Evolutionary conservation across 2,329 filamentous ascomycete species (phyloP).

Genomic region (Ilyonectria sp.): DNA sequence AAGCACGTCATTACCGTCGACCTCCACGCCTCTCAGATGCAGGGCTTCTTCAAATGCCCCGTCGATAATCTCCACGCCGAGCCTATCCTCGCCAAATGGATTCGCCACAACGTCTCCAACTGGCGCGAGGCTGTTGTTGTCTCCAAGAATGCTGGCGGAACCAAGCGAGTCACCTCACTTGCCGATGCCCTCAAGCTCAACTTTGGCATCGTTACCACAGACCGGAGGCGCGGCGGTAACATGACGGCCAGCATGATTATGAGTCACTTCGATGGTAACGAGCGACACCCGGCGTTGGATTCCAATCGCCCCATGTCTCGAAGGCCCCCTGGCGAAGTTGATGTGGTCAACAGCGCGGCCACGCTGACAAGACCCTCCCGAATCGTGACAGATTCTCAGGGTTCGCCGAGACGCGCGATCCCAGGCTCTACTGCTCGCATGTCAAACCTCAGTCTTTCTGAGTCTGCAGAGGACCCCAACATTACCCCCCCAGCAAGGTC

Average conservation of each 20-base stretch:
- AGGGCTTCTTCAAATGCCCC: slow-evolving; percentile 98
- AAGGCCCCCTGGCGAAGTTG: slow-evolving; percentile 36
- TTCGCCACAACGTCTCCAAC: slow-evolving; percentile 86
- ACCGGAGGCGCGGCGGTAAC: slow-evolving; percentile 77
- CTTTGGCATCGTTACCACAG: slow-evolving; percentile 96
- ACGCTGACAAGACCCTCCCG: slow-evolving; percentile 48
- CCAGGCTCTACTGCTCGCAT: slow-evolving; percentile 38
- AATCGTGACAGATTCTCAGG: slow-evolving; percentile 59
- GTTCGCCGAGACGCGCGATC: slow-evolving; percentile 58
- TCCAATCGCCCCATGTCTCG: slow-evolving; percentile 44
- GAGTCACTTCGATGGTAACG: slow-evolving; percentile 74
- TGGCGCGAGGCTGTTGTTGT: slow-evolving; percentile 97
- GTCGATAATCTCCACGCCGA: slow-evolving; percentile 98
- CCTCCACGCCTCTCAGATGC: slow-evolving; percentile 98
- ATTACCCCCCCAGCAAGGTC: slow-evolving; percentile 44
- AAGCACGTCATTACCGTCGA: slow-evolving; percentile 99
- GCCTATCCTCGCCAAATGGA: slow-evolving; percentile 95
- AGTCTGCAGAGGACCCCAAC: slow-evolving; percentile 36
- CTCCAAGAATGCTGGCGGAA: slow-evolving; percentile 97
- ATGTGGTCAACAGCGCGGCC: slow-evolving; percentile 38
- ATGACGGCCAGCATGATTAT: slow-evolving; percentile 87
- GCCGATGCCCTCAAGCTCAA: slow-evolving; percentile 97
- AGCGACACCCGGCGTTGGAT: slow-evolving; percentile 63
- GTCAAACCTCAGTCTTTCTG: slow-evolving; percentile 27
- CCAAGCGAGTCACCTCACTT: slow-evolving; percentile 95